Base-by-base conservation (phyloP, 441 rosid species). In the Pelargonium cotyledonis region DNA sequence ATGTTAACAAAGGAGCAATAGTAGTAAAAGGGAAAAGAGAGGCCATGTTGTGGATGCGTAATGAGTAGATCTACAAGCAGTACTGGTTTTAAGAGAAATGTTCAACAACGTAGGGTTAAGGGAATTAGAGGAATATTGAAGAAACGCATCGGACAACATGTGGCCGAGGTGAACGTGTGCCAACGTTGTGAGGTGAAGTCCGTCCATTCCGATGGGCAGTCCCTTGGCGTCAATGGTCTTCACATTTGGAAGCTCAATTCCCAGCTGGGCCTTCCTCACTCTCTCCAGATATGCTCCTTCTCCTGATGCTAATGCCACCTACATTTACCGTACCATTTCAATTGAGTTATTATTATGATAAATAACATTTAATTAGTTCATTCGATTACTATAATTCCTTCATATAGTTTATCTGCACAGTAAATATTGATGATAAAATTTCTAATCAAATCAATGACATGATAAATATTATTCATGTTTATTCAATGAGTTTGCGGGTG, bases 201-300 rank as follows among this genome's bases (percentile, higher is more conserved):
- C 68, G 58, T 80, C 83, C 7, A n/a, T 5, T 67, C 77, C 68
- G 1, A 82, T 77, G 19, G 44, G 38, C 67, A 80, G 66, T 26
- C 83, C 86, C 55, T 77, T 71, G 58, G 83, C 85, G 18, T 78
- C 88, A 11, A 79, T 70, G 11, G 65, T 65, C 65, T 64, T 71
- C 26, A 82, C 81, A 41, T 80, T 76, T 0, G 70, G 73, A 0
- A 79, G 49, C 5, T 68, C 70, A 66, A 81, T 72, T 47, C 65
- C 74, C 21, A 63, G 63, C 40, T 79, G 75, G n/a, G 60, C 74
- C 31, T 43, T 40, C 43, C 81, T 75, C 11, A 75, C 73, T 0
- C 29, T 49, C 43, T 65, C 67, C 1, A 63, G 51, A 21, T 58
- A 78, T 29, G 35, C 40, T 38, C 73, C 78, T 9, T 35, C 71